Evolutionary conservation across 257 asterid species (phyloP), one percentile per base, ranked within the genome.

Genomic region (Ilex aquifolium): DNA sequence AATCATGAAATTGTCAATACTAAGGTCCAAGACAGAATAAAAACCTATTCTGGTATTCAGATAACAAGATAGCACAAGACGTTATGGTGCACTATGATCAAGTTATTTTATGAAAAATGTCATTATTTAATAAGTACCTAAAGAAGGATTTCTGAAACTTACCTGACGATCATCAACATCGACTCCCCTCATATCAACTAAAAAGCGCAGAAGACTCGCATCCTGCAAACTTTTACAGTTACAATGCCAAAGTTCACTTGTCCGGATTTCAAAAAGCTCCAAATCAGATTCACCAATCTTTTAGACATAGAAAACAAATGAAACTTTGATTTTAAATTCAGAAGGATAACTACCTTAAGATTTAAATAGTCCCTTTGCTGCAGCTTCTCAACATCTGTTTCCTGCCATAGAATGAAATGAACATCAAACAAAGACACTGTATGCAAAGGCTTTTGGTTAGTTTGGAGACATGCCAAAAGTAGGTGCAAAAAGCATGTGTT

Each of bases 161-260:
- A 92, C 96, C 97, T 92, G 99, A 59, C 88, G 83, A 79, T 92
- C 99, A 85, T 92, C 96, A 39, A 89, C 97, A 67, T 92, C 99
- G 31, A 75, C 96, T 42, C 99, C 97, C 81, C 97, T 85, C 99
- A 89, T 92, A 77, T 92, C 99, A 44, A 92, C 99, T 67, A 92
- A 77, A 79, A 92, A 92, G 21, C 99, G 95, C 82, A 92, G 76
- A 62, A 92, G 94, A 82, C 97, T 92, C 21, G 99, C 97, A 82
- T 92, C 99, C 99, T 92, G 94, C 85, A 82, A 83, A 83, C 80
- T 76, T 81, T 70, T 77, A 66, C 75, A 64, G 83, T 73, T 68
- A 82, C 69, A 69, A 64, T 54, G 67, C 66, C 75, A 65, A 73
- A 59, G 76, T 65, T 76, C 51, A 86, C 63, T 69, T 73, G 67